Conservation (phyloP, 139 green algal genomes). For the Spirogloea muscicola region DNA sequence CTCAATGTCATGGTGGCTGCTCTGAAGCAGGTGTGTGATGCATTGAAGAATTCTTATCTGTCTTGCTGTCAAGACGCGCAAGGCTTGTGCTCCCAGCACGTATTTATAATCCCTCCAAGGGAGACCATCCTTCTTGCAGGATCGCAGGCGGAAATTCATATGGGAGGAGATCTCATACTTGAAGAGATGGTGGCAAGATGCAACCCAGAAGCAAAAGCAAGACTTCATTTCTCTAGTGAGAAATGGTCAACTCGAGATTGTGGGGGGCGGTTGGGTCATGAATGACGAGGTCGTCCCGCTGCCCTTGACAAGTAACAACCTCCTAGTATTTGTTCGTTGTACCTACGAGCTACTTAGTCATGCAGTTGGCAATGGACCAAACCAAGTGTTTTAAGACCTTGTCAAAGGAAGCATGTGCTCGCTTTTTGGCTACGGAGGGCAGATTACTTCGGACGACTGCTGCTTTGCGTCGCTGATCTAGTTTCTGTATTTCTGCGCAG, state of each 20-base stretch:
- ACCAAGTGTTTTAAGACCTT: not conserved
- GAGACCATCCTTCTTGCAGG: conserved; percentile 19
- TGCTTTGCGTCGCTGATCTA: not conserved
- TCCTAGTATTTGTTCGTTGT: not conserved
- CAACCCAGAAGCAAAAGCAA: not conserved
- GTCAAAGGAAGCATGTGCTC: not conserved
- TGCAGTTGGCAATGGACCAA: not conserved
- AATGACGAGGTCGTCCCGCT: conserved; percentile 35
- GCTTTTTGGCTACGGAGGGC: not conserved
- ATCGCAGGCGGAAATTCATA: conserved; percentile 32
- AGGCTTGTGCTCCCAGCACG: not conserved
- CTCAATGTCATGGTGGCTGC: conserved; percentile 31
- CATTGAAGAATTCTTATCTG: not conserved
- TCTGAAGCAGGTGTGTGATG: conserved; percentile 21
- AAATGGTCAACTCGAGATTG: conserved; percentile 30
- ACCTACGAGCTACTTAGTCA: not conserved
- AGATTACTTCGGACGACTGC: not conserved
- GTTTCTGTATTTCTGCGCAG: too few relatives aligned
- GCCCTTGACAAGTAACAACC: not conserved
- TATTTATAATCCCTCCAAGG: too few relatives aligned
- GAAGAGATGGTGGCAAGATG: conserved; percentile 26
- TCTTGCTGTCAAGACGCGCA: not conserved
- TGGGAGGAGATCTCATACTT: conserved; percentile 43
- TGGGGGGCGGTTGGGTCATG: conserved; percentile 46
- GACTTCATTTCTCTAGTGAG: conserved; percentile 20